Conservation (phyloP, 2,329 filamentous ascomycete genomes). For the Passalora sequoiae region DNA sequence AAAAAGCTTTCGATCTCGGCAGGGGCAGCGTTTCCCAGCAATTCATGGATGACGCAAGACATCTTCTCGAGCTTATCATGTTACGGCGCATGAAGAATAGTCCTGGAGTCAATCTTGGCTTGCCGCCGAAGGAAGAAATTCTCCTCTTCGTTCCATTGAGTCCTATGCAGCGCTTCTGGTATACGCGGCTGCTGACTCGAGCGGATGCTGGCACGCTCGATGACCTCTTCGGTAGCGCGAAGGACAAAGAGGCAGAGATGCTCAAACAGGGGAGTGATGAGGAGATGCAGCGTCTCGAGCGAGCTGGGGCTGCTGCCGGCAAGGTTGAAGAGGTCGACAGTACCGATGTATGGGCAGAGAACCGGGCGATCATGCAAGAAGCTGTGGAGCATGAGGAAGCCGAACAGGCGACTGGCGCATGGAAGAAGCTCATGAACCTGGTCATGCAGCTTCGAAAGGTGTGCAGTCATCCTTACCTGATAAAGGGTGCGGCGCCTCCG, state of each 20-base stretch:
- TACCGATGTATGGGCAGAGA: slow-evolving; percentile 44
- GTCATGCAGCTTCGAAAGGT: slow-evolving; percentile 54
- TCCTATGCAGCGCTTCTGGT: slow-evolving; percentile 56
- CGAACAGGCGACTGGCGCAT: slow-evolving; percentile 23
- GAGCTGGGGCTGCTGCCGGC: slow-evolving; percentile 29
- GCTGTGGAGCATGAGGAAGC: slow-evolving; percentile 32
- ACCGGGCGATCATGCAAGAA: slow-evolving; percentile 41
- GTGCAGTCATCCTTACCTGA: slow-evolving; percentile 52
- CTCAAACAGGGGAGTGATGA: slow-evolving; percentile 37
- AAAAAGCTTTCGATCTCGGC: slow-evolving; percentile 52
- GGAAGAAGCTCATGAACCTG: slow-evolving; percentile 48
- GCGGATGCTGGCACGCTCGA: slow-evolving; percentile 49
- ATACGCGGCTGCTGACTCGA: slow-evolving; percentile 53
- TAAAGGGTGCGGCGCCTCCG: slow-evolving; percentile 44
- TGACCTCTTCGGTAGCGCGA: slow-evolving; percentile 48
- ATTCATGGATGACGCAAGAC: slow-evolving; percentile 51
- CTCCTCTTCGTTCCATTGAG: slow-evolving; percentile 55
- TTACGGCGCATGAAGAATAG: slow-evolving; percentile 55
- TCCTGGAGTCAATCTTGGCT: slow-evolving; percentile 49
- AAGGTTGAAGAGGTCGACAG: slow-evolving; percentile 17
- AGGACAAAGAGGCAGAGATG: slow-evolving; percentile 41
- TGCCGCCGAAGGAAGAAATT: slow-evolving; percentile 55
- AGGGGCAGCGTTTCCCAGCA: slow-evolving; percentile 50
- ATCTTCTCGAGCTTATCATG: slow-evolving; percentile 55
- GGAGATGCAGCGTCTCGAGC: slow-evolving; percentile 26